These are phyloP conservation scores for Phytopythium aichiense DNA, from an alignment of 352 stramenopile genomes.

Conservation along the genomic window DNA sequence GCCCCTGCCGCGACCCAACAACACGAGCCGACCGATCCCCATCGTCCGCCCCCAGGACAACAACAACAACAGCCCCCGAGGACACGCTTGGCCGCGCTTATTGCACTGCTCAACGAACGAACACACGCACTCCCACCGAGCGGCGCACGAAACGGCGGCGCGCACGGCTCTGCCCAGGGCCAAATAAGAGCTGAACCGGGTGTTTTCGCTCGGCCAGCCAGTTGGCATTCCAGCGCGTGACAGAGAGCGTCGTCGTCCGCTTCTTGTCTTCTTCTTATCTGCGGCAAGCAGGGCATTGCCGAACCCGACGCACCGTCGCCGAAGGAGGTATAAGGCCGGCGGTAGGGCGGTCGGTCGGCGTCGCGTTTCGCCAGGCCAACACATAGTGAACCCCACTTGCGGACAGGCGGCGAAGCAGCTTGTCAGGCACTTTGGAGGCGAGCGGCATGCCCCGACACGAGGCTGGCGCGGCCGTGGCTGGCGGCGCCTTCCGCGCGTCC, in stretches of 20 bases:
- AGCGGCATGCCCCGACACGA: slow-evolving; percentile 3
- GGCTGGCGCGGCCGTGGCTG: neutral
- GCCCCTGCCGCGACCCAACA: neutral
- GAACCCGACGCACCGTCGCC: neutral
- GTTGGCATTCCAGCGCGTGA: slow-evolving; percentile 3
- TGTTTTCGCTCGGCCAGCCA: neutral
- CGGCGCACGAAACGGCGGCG: slow-evolving; percentile 1
- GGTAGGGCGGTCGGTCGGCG: too few relatives aligned
- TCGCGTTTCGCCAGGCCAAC: neutral
- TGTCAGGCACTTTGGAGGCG: neutral
- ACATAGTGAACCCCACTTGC: neutral
- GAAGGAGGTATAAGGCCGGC: slow-evolving; percentile 1
- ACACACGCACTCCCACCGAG: too few relatives aligned
- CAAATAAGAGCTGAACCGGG: neutral
- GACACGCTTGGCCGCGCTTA: too few relatives aligned
- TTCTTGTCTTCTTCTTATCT: slow-evolving; percentile 1
- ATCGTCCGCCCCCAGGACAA: too few relatives aligned
- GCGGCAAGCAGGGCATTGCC: too few relatives aligned
- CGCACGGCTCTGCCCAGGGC: slow-evolving; percentile 3
- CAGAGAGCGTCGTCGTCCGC: neutral
- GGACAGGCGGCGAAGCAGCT: neutral
- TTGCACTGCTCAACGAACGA: too few relatives aligned
- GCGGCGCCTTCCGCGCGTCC: slow-evolving; percentile 8
- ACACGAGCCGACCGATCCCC: neutral
- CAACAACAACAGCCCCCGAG: too few relatives aligned